Evolutionary conservation across 2,329 filamentous ascomycete species (phyloP), one percentile per base, ranked within the genome.

Genomic region (Chrysoporthe puriensis): DNA sequence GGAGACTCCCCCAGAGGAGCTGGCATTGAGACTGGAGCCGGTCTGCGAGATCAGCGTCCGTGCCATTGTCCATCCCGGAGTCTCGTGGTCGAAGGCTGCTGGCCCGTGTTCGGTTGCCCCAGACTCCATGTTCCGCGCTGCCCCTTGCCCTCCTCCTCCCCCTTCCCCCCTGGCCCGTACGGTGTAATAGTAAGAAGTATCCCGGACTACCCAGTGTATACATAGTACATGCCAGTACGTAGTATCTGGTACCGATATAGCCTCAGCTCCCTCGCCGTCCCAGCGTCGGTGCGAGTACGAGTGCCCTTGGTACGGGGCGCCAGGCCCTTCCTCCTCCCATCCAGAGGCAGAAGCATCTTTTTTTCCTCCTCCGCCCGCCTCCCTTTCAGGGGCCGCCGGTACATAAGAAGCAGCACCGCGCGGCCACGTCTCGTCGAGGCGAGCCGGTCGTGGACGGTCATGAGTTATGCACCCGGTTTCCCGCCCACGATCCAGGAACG

Each of bases 51-150:
- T 50, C 32, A 40, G 40, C 34, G 42, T 42, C 62, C 34, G 62
- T 56, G 59, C 62, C 50, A 63, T 56, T 63, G 48, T 42, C 16
- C 57, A 44, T 56, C 50, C 62, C 50, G 40, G 42, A 46, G 26
- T 61, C 59, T 61, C 43, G 59, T 61, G 59, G 59, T 13, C 26
- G 59, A 34, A 44, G 42, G 36, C 16, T 46, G 13, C 59, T 44
- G n/a, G 36, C 36, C 42, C 21, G 16, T 42, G 57, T 44, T 60
- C 40, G 40, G n/a, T 44, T 4, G 8, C 18, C 18, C 57, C 57
- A 60, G 44, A 60, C 32, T 26, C 57, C 57, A 44, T 26, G 57
- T 60, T 42, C 57, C 57, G 44, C 44, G 59, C 50, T 34, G 26
- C 32, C 26, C 50, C 50, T 13, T 48, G 8, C 13, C 32, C 26